Evolutionary conservation across 164 flowering plant genomes (phyloP).

Genomic region (Berberis thunbergii): DNA sequence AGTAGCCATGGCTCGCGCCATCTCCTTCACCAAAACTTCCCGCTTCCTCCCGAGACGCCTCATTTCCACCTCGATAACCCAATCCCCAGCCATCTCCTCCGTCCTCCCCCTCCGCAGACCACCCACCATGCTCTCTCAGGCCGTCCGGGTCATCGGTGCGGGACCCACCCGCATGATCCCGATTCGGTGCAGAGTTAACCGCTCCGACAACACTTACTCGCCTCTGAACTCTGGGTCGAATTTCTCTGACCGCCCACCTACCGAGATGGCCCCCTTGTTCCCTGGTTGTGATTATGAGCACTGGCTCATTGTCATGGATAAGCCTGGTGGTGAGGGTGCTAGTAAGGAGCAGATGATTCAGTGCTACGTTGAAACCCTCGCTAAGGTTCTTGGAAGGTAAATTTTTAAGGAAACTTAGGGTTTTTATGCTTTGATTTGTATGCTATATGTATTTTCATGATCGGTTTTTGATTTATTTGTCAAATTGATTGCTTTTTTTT

Average conservation of each 20-base stretch:
- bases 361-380: slow-evolving; percentile 70
- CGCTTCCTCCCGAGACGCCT: slow-evolving; percentile 19
- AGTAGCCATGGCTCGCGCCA: slow-evolving; percentile 4
- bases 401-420: not conserved
- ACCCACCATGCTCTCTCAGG: slow-evolving; percentile 24
- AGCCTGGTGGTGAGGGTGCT: slow-evolving; percentile 91
- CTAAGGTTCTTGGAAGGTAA: slow-evolving; percentile 77
- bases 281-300: slow-evolving; percentile 93
- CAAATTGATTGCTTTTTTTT: no score
- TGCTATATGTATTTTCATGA: no score
- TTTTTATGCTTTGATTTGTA: no score
- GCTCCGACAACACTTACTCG: slow-evolving; percentile 57
- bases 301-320: slow-evolving; percentile 92
- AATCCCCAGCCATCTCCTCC: no score
- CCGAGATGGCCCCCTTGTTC: slow-evolving; percentile 87
- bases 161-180: slow-evolving; percentile 16
- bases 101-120: not conserved
- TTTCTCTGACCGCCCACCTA: slow-evolving; percentile 79
- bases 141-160: slow-evolving; percentile 13
- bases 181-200: slow-evolving; percentile 42
- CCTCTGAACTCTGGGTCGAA: slow-evolving; percentile 69
- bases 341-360: slow-evolving; percentile 86
- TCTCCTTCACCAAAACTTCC: slow-evolving; percentile 9
- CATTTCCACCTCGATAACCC: slow-evolving; percentile 17
- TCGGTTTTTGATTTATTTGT: no score